Base-by-base conservation (phyloP, 1,139 yeast genomes). In the Magnusiomyces suaveolens region DNA sequence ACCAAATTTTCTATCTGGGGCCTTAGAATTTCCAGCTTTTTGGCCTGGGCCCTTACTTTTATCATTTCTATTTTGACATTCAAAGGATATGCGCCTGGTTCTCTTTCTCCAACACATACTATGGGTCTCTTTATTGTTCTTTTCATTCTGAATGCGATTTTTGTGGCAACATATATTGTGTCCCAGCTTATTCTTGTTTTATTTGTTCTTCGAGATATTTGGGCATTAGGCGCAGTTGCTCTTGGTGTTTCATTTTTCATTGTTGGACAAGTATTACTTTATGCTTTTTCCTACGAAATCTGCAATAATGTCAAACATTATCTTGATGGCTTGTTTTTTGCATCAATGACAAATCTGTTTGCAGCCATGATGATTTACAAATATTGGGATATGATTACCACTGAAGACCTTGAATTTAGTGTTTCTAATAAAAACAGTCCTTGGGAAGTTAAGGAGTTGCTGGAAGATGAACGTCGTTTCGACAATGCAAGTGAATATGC, bases 311-410 rank as follows among this genome's bases (percentile, higher is more conserved):
- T 86, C 48, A 80, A 83, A 50, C 98, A 92, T 69, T 92, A 90
- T 67, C 76, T 89, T 29, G 98, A 92, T 64, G 97, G 97, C 1
- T 70, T 88, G 38, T 85, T 90, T 67, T 87, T 90, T 65, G 95
- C 90, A 25, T 78, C 94, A 38, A 64, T 87, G 48, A 81, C 95
- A 65, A 87, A 87, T 66, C 68, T 88, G 52, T 86, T 88, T 64
- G 78, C 95, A 6, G 74, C 85, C 55, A 89, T 92, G 96, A 90
- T 92, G 97, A 75, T 90, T 55, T 90, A 89, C 74, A 90, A 92
- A 71, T 87, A 83, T 63, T 92, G 97, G 97, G 97, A 90, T 52
- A 87, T 88, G 80, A 84, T 92, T 54, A 92, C 97, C n/a, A 81
- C 83, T 57, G 97, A 92, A 65, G 97, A 92, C 68, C 80, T 90